Conservation (phyloP, 140 eudicot genomes). For the Cichorium intybus region DNA sequence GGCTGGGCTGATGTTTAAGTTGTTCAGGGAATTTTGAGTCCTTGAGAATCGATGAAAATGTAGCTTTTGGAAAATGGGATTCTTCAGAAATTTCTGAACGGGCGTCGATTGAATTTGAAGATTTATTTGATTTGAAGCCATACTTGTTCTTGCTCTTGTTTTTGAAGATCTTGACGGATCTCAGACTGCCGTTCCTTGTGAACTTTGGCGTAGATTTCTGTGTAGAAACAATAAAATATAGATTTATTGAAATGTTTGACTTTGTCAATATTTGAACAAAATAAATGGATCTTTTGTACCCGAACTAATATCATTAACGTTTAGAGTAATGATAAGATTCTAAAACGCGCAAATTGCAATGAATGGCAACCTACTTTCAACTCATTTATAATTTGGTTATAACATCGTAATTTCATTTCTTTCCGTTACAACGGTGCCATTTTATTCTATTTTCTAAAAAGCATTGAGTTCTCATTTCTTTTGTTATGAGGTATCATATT, state of each 20-base stretch:
- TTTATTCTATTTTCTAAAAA: no score
- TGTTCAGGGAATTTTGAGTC: conserved; percentile 59
- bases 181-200: conserved; percentile 50
- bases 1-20: conserved; percentile 33
- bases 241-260: not conserved
- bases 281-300: not conserved
- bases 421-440: no score
- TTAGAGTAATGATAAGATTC: not conserved
- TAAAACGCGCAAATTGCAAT: no score
- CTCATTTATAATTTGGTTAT: no score
- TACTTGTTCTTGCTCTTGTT: conserved; percentile 42
- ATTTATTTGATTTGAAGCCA: conserved; percentile 44
- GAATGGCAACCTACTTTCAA: no score
- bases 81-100: conserved; percentile 34
- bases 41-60: conserved; percentile 75
- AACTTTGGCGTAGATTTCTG: conserved; percentile 37
- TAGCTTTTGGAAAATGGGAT: conserved; percentile 42
- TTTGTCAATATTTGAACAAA: conserved; percentile 11
- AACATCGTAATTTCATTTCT: no score
- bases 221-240: conserved; percentile 6
- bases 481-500: no score
- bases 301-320: not conserved
- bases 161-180: conserved; percentile 43
- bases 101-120: conserved; percentile 22
- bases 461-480: no score